These are phyloP conservation scores for Dujonia santamariae DNA, from an alignment of 1,139 yeast genomes.

Conservation along the genomic window DNA sequence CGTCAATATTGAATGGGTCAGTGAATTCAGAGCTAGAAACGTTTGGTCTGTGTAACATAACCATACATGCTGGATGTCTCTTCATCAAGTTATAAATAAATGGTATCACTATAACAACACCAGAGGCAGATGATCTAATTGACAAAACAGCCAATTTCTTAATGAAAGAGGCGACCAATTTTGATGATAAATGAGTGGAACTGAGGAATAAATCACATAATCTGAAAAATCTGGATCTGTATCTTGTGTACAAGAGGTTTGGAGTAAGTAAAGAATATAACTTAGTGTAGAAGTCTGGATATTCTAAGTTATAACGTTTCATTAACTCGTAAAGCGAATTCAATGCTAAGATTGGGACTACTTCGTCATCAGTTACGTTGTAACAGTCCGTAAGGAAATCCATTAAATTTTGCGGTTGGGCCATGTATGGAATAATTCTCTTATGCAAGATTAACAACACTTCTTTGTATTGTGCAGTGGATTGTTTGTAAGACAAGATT, in stretches of 20 bases:
- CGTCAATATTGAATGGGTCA: constrained; percentile 69
- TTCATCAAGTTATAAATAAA: constrained; percentile 85
- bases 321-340: constrained; percentile 87
- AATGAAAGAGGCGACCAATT: constrained; percentile 84
- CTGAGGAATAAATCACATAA: constrained; percentile 80
- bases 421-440: constrained; percentile 76
- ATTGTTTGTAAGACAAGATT: constrained; percentile 47
- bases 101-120: constrained; percentile 85
- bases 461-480: constrained; percentile 64
- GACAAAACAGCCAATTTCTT: constrained; percentile 76
- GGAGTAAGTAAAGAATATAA: constrained; percentile 79
- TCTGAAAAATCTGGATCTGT: constrained; percentile 85
- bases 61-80: constrained; percentile 92
- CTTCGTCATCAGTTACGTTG: constrained; percentile 55
- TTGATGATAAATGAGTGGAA: constrained; percentile 84
- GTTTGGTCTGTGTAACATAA: constrained; percentile 63
- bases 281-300: constrained; percentile 85
- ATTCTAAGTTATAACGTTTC: constrained; percentile 80
- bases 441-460: constrained; percentile 73
- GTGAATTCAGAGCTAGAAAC: constrained; percentile 22
- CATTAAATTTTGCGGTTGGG: constrained; percentile 81
- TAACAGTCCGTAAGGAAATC: constrained; percentile 91
- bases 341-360: constrained; percentile 75
- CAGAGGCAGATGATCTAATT: constrained; percentile 83
- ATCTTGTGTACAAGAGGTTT: constrained; percentile 68